phyloP scores from a whole-genome alignment of 129 eudicot species.

The Flaveria robusta region DNA sequence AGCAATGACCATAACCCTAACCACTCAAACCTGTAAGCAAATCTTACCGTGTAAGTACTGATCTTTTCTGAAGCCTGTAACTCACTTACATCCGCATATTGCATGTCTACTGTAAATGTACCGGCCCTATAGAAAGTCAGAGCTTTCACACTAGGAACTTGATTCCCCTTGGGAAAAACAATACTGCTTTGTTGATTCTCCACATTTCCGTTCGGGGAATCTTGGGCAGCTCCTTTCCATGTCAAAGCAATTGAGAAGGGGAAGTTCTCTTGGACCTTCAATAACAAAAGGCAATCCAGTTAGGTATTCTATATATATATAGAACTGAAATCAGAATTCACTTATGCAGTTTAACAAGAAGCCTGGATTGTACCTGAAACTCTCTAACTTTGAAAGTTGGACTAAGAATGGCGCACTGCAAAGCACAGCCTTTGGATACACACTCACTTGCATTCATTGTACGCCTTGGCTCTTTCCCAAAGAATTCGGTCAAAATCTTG shows the following conservation, averaged over 20 bases:
- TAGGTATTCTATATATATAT: not conserved
- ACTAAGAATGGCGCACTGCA: conserved; percentile 71
- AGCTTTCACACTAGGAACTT: conserved; percentile 73
- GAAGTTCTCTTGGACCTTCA: conserved; percentile 75
- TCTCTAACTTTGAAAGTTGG: conserved; percentile 83
- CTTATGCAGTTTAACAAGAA: not conserved
- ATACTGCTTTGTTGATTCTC: conserved; percentile 64
- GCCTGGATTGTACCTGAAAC: conserved; percentile 50
- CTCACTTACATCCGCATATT: conserved; percentile 69
- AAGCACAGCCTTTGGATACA: conserved; percentile 77
- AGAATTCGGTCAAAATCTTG: conserved; percentile 70
- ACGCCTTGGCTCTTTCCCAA: conserved; percentile 79
- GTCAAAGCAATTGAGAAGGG: conserved; percentile 73
- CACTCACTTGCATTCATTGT: conserved; percentile 94
- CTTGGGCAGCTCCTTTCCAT: conserved; percentile 66
- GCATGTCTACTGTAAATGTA: conserved; percentile 64
- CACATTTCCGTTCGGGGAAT: conserved; percentile 44
- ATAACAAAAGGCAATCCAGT: conserved; percentile 7
- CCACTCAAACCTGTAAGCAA: not conserved
- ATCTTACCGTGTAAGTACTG: conserved; percentile 68
- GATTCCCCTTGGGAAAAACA: conserved; percentile 78
- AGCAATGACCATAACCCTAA: not conserved
- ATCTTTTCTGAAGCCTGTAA: conserved; percentile 75
- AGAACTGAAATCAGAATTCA: not conserved
- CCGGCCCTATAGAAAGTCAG: conserved; percentile 59